Conservation (phyloP, 352 stramenopile genomes). For the Phytophthora boehmeriae region DNA sequence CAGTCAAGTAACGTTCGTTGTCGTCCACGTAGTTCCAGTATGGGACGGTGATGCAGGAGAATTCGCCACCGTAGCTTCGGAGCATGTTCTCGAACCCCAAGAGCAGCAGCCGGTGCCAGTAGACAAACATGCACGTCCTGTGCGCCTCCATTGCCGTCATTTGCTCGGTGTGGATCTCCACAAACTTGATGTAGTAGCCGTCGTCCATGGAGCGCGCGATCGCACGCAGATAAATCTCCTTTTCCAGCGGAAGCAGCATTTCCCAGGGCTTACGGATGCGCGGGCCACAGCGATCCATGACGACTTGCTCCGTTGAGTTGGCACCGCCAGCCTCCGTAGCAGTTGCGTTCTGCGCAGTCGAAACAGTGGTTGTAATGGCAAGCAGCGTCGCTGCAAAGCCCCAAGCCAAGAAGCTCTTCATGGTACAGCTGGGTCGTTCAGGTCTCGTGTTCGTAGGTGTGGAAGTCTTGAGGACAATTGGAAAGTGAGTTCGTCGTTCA, state of each 20-base stretch:
- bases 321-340: conserved; percentile 1
- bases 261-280: conserved; percentile 87
- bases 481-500: conserved; percentile 25
- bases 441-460: conserved; percentile 2
- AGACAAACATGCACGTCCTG: conserved; percentile 89
- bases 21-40: conserved; percentile 91
- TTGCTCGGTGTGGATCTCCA: conserved; percentile 87
- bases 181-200: conserved; percentile 86
- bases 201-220: conserved; percentile 80
- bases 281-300: conserved; percentile 49
- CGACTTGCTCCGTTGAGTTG: conserved; percentile 28
- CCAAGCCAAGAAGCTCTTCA: conserved; percentile 20
- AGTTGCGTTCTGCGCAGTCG: conserved; percentile 23
- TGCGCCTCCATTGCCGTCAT: conserved; percentile 85
- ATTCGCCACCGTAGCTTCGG: conserved; percentile 75
- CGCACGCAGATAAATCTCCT: conserved; percentile 76
- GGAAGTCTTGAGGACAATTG: conserved; percentile 19
- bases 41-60: conserved; percentile 85
- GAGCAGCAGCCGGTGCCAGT: conserved; percentile 84
- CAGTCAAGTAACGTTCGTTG: conserved; percentile 70
- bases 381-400: conserved; percentile 15
- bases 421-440: neutral
- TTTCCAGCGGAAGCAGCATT: conserved; percentile 55
- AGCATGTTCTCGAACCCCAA: conserved; percentile 90
- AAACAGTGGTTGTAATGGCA: neutral